Conservation (phyloP, 768 basidiomycete genomes). For the Tephrocybe sp. region DNA sequence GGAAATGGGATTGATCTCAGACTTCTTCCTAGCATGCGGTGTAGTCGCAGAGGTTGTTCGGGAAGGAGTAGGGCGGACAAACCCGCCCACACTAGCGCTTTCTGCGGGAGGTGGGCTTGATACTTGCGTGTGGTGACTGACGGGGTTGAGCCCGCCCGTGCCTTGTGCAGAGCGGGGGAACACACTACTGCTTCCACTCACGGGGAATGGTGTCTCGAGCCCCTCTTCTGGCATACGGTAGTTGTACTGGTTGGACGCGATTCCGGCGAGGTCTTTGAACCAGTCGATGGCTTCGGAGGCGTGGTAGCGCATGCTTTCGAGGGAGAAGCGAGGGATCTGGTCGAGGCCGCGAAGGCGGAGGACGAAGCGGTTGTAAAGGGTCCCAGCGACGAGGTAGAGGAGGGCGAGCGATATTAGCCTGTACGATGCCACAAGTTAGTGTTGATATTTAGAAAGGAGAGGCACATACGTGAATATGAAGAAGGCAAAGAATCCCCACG, state of each 20-base stretch:
- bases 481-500: conserved; percentile 53
- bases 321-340: conserved; percentile 66
- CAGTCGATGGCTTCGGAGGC: conserved; percentile 42
- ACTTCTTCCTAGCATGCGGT: conserved; percentile 14
- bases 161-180: conserved; percentile 7
- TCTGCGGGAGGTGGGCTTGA: conserved; percentile 6
- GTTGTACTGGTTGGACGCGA: conserved; percentile 22
- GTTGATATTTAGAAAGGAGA: background rate
- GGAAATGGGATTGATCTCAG: conserved; percentile 41
- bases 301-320: conserved; percentile 53
- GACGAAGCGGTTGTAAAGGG: conserved; percentile 77
- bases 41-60: conserved; percentile 9
- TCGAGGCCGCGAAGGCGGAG: conserved; percentile 71
- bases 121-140: conserved; percentile 34
- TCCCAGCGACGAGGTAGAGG: conserved; percentile 66
- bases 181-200: background rate
- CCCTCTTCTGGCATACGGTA: conserved; percentile 10
- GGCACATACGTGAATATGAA: conserved; percentile 55
- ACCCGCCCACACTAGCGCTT: conserved; percentile 11
- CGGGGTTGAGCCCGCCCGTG: conserved; percentile 28
- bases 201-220: conserved; percentile 1
- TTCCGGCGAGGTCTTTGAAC: conserved; percentile 35
- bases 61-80: conserved; percentile 29
- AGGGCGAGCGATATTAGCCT: conserved; percentile 60
- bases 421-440: conserved; percentile 1